phyloP scores from a whole-genome alignment of 2,329 filamentous ascomycete species.

The Fusarium verticillioides region DNA sequence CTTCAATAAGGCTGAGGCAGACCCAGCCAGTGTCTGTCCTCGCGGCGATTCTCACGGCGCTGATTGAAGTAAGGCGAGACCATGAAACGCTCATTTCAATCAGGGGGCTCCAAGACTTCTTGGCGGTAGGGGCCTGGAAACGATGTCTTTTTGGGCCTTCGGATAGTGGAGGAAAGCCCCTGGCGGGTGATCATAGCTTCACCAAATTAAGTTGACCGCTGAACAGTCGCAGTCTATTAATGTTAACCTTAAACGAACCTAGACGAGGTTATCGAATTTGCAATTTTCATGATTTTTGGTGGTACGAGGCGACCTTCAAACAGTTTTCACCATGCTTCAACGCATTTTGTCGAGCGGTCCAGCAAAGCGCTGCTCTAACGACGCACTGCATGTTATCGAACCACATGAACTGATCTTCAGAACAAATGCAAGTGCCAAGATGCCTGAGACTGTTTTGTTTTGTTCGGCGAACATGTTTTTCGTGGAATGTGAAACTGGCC shows the following conservation, averaged over 20 bases:
- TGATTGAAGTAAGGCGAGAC: not conserved
- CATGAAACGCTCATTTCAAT: constrained; percentile 21
- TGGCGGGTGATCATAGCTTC: constrained; percentile 18
- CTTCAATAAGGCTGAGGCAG: no score
- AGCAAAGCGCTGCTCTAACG: not conserved
- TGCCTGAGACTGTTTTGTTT: not conserved
- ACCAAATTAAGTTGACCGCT: constrained; percentile 1
- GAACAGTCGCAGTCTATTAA: not conserved
- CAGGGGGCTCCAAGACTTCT: not conserved
- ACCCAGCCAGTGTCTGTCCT: not conserved
- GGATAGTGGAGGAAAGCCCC: constrained; percentile 3
- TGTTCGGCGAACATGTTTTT: not conserved
- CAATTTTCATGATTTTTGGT: not conserved
- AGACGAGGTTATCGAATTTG: not conserved
- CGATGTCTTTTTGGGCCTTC: not conserved
- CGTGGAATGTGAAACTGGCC: constrained; percentile 3
- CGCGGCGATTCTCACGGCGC: not conserved
- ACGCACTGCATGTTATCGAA: not conserved
- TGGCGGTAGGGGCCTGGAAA: constrained; percentile 17
- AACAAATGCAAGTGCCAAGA: not conserved
- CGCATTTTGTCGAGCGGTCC: not conserved
- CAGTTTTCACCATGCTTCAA: not conserved
- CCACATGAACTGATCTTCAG: not conserved
- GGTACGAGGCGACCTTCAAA: not conserved
- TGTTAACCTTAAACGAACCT: constrained; percentile 3